Base-by-base conservation (phyloP, 108 stramenopile species). In the Cylindrotheca fusiformis region DNA sequence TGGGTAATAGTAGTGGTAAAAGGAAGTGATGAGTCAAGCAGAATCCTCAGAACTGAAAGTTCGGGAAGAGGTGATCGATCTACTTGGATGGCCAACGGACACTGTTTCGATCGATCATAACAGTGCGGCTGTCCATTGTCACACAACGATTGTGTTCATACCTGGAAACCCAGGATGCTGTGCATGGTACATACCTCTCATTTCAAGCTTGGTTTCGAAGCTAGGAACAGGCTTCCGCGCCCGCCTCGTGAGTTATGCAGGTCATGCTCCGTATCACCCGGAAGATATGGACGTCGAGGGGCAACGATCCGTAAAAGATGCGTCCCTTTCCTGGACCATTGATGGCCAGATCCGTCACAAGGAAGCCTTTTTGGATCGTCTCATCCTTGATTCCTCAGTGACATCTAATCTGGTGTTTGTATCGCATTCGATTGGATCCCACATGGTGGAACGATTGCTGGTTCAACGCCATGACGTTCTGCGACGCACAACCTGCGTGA, bases 111-210 rank as follows among this genome's bases (percentile, higher is more conserved):
- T 90, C 26, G 85, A 85, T 63, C 44, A 45, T 53, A 32, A 28
- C 1, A 12, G 24, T 26, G 36, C 48, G 5, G 27, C n/a, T 48
- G 4, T 27, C 17, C 3, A 17, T 20, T 17, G 25, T 21, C 80
- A 93, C 51, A 86, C 85, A 10, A 52, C 86, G 1, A 19, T 93
- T 12, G 21, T 93, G 0, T 89, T 87, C 59, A 53, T 93, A 56
- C 91, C 91, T 24, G 91, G 91, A 10, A 93, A 93, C 74, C 91
- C 91, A 46, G 91, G 91, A 22, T 74, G 77, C 10, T 57, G 79
- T 24, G 76, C 76, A 27, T 93, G 86, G 86, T 93, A 93, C 58
- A 47, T 60, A 12, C 65, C 65, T 27, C 55, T 65, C 24, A 55
- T 88, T 45, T 14, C 55, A 44, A 61, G 55, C 1, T 10, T 87